A percentile compares a stretch with the other conserved stretches of the same genome.
Evolutionary conservation across 1,139 yeast species (phyloP).

Genomic region (Meyerozyma guilliermondii): DNA sequence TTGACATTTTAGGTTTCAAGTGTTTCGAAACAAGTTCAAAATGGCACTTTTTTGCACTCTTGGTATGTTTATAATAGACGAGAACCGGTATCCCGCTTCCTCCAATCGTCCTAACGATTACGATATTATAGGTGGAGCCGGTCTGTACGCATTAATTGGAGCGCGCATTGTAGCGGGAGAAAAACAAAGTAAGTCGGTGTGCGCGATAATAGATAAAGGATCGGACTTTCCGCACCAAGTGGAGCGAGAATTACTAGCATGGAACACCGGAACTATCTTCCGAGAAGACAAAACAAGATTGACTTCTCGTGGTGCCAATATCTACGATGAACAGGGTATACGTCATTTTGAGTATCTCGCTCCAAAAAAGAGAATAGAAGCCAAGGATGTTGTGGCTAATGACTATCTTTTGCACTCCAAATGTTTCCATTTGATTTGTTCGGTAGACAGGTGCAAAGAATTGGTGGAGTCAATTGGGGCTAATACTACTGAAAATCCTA

Average conservation of each 20-base stretch:
- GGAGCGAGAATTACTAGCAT: slow-evolving; percentile 41
- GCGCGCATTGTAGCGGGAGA: slow-evolving; percentile 51
- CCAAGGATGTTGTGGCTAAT: slow-evolving; percentile 47
- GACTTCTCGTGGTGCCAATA: slow-evolving; percentile 81
- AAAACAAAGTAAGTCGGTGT: slow-evolving; percentile 30
- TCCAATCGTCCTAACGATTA: slow-evolving; percentile 37
- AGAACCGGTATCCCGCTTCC: slow-evolving; percentile 53
- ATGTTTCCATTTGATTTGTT: slow-evolving; percentile 70
- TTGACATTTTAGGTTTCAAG: too few species aligned
- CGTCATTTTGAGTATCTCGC: slow-evolving; percentile 44
- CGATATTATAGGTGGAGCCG: slow-evolving; percentile 85
- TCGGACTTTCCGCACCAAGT: slow-evolving; percentile 61
- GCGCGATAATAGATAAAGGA: slow-evolving; percentile 79
- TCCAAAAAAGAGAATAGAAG: slow-evolving; percentile 60
- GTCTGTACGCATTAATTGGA: slow-evolving; percentile 78
- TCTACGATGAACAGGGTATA: slow-evolving; percentile 59
- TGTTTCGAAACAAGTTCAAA: too few species aligned
- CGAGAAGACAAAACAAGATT: slow-evolving; percentile 46
- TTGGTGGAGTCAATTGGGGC: slow-evolving; percentile 32
- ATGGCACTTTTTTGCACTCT: slow-evolving; percentile 45
- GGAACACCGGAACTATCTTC: slow-evolving; percentile 60
- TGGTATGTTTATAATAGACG: slow-evolving; percentile 94
- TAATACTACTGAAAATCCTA: slow-evolving; percentile 20
- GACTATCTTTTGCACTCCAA: slow-evolving; percentile 32
- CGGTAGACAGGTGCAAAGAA: slow-evolving; percentile 54